phyloP scores from a whole-genome alignment of 306 rosid species.

The Oemleria cerasiformis region DNA sequence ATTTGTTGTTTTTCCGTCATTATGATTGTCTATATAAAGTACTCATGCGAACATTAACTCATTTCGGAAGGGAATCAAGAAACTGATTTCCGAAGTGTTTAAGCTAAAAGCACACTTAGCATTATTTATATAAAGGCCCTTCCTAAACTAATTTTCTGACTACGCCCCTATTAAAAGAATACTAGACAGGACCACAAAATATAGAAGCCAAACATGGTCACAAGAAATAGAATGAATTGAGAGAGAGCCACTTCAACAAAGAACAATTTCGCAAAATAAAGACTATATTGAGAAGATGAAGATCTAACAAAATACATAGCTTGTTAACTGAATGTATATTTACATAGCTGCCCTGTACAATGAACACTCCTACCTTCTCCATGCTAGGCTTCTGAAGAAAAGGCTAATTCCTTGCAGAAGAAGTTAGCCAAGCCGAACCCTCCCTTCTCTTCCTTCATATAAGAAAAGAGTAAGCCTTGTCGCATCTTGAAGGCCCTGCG shows the following conservation, averaged over 20 bases:
- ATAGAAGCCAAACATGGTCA: no score
- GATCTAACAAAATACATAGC: neutral
- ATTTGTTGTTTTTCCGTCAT: no score
- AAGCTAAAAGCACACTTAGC: no score
- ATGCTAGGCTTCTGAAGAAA: neutral
- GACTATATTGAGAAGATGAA: neutral
- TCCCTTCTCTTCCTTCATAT: neutral
- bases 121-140: no score
- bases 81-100: no score
- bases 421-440: neutral
- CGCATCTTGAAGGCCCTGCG: neutral
- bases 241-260: neutral
- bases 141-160: no score
- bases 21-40: no score
- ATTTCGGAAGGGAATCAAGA: no score
- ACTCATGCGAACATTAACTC: no score
- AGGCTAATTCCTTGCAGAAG: neutral
- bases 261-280: neutral
- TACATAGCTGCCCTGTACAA: slow-evolving; percentile 1
- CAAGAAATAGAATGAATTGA: no score
- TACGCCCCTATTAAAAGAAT: no score
- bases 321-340: neutral
- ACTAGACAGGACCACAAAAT: no score
- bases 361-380: neutral
- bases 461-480: neutral